Base-by-base conservation (phyloP, 2,329 filamentous ascomycete genomes). In the Coleophoma cylindrospora region DNA sequence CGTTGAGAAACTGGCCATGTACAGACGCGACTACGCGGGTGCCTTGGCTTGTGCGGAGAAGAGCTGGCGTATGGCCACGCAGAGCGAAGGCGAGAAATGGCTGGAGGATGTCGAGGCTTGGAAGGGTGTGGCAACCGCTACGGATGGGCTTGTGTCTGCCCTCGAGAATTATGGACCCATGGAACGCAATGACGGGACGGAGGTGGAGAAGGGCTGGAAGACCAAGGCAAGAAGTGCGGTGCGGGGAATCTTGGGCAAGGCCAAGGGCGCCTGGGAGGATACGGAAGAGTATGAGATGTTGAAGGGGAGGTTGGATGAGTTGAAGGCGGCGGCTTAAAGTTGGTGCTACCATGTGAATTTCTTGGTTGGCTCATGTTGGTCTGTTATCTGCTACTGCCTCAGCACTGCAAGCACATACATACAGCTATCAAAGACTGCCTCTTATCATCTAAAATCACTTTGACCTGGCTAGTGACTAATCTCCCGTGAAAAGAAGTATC, bases 11-110 rank as follows among this genome's bases (percentile, higher is more conserved):
- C 73, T 95, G 14, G 82, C 89, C 4, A 74, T 85, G 13, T 96
- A 90, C 83, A 79, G 83, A 8, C 70, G 80, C 3, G 86, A 88
- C 48, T 87, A 86, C 1, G 70, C 73, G 0, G 84, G 83, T 2
- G 89, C 91, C 4, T 75, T 97, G 1, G 87, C 91, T 6, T 89
- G 89, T 1, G 82, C 91, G 32, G 94, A 97, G 70, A 91, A 92
- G 64, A 89, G 86, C 0, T 99, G 92, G 91, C 80, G 94, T 2
- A 83, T 87, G 0, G 80, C 86, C 0, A 73, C 81, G 27, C 63
- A 72, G 67, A 27, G 41, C 19, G 63, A 69, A 66, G 64, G 70
- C 63, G 73, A 63, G 40, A 57, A 54, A 10, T 67, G 65, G 61
- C 49, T 60, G 8, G 45, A 57, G 0, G 72, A 73, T 3, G 76